phyloP scores from a whole-genome alignment of 164 flowering plant genomes.

The Berberis vulgaris region DNA sequence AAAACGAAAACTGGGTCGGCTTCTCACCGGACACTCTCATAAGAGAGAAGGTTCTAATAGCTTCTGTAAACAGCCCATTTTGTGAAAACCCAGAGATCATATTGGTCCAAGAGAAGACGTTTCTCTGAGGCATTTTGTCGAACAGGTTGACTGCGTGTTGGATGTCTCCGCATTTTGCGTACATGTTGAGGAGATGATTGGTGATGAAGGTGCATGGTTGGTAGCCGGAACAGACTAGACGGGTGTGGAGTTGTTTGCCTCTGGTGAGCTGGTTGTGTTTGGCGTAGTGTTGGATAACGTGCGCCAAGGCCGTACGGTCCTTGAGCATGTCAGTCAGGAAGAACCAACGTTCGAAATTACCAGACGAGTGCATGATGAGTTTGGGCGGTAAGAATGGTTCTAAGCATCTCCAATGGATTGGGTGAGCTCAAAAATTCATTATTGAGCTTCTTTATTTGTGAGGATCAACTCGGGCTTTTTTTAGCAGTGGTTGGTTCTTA shows the following conservation, averaged over 20 bases:
- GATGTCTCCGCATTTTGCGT: slow-evolving; percentile 36
- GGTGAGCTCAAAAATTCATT: neutral
- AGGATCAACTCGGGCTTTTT: no score
- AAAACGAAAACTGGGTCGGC: slow-evolving; percentile 48
- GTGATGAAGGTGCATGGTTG: slow-evolving; percentile 25
- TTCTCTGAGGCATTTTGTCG: slow-evolving; percentile 51
- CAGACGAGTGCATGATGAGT: no score
- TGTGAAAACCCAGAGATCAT: slow-evolving; percentile 46
- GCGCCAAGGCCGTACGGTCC: slow-evolving; percentile 25
- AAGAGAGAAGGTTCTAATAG: slow-evolving; percentile 21
- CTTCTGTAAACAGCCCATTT: slow-evolving; percentile 17
- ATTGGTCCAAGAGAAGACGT: slow-evolving; percentile 54
- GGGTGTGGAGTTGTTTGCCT: slow-evolving; percentile 45
- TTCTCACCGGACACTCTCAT: slow-evolving; percentile 32
- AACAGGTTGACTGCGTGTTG: slow-evolving; percentile 35
- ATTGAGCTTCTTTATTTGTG: neutral
- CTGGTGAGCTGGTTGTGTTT: neutral
- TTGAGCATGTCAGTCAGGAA: slow-evolving; percentile 11
- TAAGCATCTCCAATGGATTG: neutral
- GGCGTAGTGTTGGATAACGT: slow-evolving; percentile 25
- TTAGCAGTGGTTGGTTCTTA: no score
- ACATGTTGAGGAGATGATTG: slow-evolving; percentile 48
- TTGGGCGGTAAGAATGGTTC: no score
- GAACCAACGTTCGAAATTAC: no score
- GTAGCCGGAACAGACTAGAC: slow-evolving; percentile 24